Conservation (phyloP, 2,329 filamentous ascomycete genomes). For the Colletotrichum gigasporum region DNA sequence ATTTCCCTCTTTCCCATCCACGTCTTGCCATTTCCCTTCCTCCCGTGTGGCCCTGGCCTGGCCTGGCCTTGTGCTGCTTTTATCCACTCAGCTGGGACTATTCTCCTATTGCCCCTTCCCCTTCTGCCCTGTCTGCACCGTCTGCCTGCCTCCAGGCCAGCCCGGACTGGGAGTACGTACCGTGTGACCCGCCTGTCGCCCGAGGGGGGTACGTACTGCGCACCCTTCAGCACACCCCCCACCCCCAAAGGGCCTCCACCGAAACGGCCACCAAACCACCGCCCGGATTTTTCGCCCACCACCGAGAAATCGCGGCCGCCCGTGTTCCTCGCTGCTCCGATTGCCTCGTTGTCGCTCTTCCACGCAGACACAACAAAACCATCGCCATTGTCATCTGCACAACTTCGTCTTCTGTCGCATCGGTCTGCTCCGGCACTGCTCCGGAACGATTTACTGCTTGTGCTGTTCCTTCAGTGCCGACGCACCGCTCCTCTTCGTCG, state of each 20-base stretch:
- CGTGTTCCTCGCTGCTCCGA: slow-evolving; percentile 21
- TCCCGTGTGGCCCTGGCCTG: neutral
- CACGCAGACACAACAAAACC: neutral
- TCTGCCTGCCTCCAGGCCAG: too few relatives aligned
- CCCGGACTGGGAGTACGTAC: too few relatives aligned
- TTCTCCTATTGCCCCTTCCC: neutral
- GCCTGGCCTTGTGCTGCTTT: neutral
- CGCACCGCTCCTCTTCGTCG: neutral
- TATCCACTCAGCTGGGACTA: too few relatives aligned
- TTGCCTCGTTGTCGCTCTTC: neutral
- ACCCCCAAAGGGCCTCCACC: neutral
- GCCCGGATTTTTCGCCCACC: slow-evolving; percentile 29
- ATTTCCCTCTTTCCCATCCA: too few relatives aligned
- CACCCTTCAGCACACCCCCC: neutral
- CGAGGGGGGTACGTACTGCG: too few relatives aligned
- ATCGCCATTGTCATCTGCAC: neutral
- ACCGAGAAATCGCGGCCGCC: slow-evolving; percentile 30
- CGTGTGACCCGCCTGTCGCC: too few relatives aligned
- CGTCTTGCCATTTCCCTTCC: too few relatives aligned
- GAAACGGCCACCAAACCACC: slow-evolving; percentile 17
- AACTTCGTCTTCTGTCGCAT: neutral
- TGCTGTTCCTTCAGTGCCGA: neutral
- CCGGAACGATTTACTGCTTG: neutral
- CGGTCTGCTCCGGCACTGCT: slow-evolving; percentile 6
- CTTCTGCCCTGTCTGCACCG: too few relatives aligned